Evolutionary conservation across 2,329 filamentous ascomycete genomes (phyloP), one percentile per base, ranked within the genome.

Genomic region (Ceratocystis ficicola): DNA sequence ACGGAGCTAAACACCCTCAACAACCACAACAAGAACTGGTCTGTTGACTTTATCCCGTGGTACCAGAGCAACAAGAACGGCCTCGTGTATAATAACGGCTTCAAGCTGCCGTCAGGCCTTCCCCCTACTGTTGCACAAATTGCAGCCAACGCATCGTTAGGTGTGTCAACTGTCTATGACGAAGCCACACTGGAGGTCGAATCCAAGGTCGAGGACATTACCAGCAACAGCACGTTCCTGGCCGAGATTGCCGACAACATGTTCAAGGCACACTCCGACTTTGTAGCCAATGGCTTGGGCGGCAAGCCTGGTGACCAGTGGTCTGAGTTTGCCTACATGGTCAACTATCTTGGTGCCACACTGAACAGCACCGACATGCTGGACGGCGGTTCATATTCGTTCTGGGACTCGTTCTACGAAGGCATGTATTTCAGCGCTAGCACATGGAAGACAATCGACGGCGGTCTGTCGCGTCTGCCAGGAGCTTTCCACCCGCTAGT

Each of bases 31-130:
- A 73, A 73, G 64, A 76, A 77, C 63, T 75, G 80, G 32, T 77
- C 76, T 41, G 81, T 86, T 62, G 80, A 84, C 64, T 86, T 86
- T 71, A 86, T 86, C 69, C 79, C 80, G 1, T 86, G 82, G 83
- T 80, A 82, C 44, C 82, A 86, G 71, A 76, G 72, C 64, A 80
- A 74, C 66, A 71, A 74, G 1, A 87, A 87, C 68, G 76, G 79
- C 0, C 80, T 85, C 28, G 72, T 77, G 12, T 77, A 82, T 70
- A 72, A 79, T 32, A 71, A 77, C 67, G 76, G 79, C 4, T 74
- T 76, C 63, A 78, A 79, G 62, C 72, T 81, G 15, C 76, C 79
- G 1, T 77, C 80, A 62, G 83, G 83, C 2, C 74, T 78, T 2
- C 77, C 83, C 0, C 83, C 82, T 0, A 82, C 80, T 2, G 69